Evolutionary conservation across 2,329 filamentous ascomycete species (phyloP).

Genomic region (Penicillium sp.): DNA sequence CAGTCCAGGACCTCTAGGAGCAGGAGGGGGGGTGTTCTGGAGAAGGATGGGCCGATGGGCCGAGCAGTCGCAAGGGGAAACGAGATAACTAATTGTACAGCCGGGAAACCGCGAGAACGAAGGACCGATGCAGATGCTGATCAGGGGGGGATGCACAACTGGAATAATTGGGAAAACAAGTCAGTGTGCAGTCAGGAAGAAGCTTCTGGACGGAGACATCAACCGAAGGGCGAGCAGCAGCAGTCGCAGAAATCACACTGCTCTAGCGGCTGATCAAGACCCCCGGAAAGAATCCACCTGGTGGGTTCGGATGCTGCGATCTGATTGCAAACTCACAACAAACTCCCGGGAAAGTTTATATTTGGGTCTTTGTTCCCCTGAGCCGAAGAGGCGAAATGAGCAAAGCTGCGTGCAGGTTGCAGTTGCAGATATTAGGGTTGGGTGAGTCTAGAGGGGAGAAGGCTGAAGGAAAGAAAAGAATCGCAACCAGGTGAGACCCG

Average conservation of each 20-base stretch:
- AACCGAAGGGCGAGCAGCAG: constrained; percentile 11
- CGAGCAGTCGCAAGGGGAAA: constrained; percentile 16
- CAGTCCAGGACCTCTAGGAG: constrained; percentile 5
- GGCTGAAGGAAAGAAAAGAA: background rate
- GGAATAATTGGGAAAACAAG: constrained; percentile 11
- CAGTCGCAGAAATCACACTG: constrained; percentile 5
- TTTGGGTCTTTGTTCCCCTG: background rate
- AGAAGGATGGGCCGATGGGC: constrained; percentile 6
- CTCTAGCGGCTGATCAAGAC: constrained; percentile 28
- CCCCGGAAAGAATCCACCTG: constrained; percentile 25
- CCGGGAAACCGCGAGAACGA: background rate
- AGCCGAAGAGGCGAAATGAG: background rate
- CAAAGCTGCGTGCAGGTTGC: too few relatives aligned
- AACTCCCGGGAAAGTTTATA: background rate
- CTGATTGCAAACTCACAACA: constrained; percentile 12
- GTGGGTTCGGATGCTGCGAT: constrained; percentile 20
- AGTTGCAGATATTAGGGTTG: too few relatives aligned
- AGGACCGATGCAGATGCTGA: constrained; percentile 2
- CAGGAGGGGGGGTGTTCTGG: background rate
- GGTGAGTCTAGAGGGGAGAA: background rate
- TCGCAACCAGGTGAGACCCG: constrained; percentile 10
- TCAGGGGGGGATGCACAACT: constrained; percentile 10
- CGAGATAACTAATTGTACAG: constrained; percentile 1
- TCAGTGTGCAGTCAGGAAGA: constrained; percentile 19
- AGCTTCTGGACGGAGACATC: constrained; percentile 23